Conservation (phyloP, 495 filamentous ascomycete genomes). For the Tetracladium marchalianum region DNA sequence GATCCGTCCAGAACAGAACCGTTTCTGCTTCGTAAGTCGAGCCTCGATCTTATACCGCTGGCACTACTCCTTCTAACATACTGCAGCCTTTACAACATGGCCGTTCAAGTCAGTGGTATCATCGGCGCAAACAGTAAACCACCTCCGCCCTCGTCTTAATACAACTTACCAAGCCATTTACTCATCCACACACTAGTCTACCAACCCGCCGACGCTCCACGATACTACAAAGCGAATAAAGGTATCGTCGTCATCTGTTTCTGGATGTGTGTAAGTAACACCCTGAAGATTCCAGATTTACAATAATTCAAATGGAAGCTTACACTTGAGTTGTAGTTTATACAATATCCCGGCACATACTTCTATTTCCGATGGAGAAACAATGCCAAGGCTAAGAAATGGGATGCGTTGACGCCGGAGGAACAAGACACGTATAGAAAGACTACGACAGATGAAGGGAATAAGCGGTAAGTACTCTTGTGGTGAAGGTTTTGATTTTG, state of each 20-base stretch:
- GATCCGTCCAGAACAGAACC: slow-evolving; percentile 54
- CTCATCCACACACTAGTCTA: slow-evolving; percentile 32
- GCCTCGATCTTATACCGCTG: no score
- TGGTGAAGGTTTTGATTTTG: no score
- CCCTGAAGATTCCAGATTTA: slow-evolving; percentile 39
- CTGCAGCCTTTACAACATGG: slow-evolving; percentile 57
- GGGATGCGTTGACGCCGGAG: slow-evolving; percentile 46
- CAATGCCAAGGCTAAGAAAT: slow-evolving; percentile 25
- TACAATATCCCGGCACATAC: slow-evolving; percentile 28
- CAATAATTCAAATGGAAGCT: slow-evolving; percentile 1
- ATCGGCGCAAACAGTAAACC: slow-evolving; percentile 20
- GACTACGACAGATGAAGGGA: slow-evolving; percentile 53
- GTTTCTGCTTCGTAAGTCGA: slow-evolving; percentile 36
- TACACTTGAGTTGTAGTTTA: no score
- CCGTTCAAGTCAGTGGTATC: slow-evolving; percentile 52
- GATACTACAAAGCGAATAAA: slow-evolving; percentile 54
- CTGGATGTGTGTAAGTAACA: no score
- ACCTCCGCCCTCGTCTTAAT: no score
- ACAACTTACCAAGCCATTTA: not conserved
- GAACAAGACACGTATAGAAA: slow-evolving; percentile 51
- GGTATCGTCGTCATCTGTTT: slow-evolving; percentile 36
- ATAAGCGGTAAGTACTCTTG: slow-evolving; percentile 40
- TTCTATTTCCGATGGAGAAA: slow-evolving; percentile 53
- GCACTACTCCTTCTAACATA: no score
- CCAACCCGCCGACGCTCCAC: slow-evolving; percentile 46